Evolutionary conservation across 164 flowering plant species (phyloP).

Genomic region (Kalanchoe fedtschenkoi): DNA sequence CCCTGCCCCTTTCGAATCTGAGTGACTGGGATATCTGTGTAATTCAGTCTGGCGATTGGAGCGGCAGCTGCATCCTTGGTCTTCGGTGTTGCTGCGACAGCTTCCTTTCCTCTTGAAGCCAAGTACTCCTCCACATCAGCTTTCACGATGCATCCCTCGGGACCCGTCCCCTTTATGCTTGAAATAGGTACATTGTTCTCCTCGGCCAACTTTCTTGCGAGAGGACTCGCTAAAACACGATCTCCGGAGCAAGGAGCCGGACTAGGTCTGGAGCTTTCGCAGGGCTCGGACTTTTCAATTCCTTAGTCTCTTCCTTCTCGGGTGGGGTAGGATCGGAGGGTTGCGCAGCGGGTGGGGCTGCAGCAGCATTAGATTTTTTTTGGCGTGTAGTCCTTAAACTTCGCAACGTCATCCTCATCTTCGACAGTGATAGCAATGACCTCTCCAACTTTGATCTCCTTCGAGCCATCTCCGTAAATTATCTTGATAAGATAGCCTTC

Average conservation of each 20-base stretch:
- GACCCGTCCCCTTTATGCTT: no score
- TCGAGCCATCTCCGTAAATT: constrained; percentile 62
- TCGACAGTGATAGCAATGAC: constrained; percentile 91
- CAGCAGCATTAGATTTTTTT: constrained; percentile 32
- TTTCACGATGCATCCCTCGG: constrained; percentile 84
- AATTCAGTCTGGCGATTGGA: no score
- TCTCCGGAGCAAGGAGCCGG: constrained; percentile 35
- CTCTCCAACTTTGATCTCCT: background rate
- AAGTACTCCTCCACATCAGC: constrained; percentile 93
- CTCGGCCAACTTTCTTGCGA: constrained; percentile 83
- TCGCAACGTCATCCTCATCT: constrained; percentile 71
- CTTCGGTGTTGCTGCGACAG: no score
- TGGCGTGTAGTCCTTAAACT: no score
- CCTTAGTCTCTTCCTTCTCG: constrained; percentile 34
- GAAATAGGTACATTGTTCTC: constrained; percentile 72
- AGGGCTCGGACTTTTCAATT: constrained; percentile 37
- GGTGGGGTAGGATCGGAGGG: constrained; percentile 46
- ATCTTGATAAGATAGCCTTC: constrained; percentile 93
- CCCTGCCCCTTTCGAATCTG: constrained; percentile 96
- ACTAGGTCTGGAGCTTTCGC: constrained; percentile 33
- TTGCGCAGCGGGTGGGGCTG: constrained; percentile 21
- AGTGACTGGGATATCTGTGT: constrained; percentile 63
- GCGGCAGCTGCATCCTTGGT: no score
- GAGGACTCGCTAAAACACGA: constrained; percentile 80
- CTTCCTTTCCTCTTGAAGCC: constrained; percentile 62